Base-by-base conservation (phyloP, 2,329 filamentous ascomycete genomes). In the Cryphonectria radicalis region DNA sequence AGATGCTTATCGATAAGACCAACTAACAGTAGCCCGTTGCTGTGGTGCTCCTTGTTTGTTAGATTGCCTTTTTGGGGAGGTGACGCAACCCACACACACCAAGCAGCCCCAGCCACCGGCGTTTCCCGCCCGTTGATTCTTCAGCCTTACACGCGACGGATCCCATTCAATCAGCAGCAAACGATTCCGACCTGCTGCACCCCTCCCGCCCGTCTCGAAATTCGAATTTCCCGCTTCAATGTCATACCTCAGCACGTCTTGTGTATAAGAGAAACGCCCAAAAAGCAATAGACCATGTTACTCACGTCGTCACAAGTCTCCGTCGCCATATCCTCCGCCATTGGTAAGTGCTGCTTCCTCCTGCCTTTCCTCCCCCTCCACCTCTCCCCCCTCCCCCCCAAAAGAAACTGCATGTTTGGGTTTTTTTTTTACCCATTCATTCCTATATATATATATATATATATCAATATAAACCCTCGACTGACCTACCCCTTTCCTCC, bases 281-380 rank as follows among this genome's bases (percentile, higher is more conserved):
- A 22, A 35, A 64, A 73, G 68, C 63, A 53, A 25, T 2, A 19
- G 14, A 68, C 46, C 71, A 80, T 78, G 73, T 82, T 94, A 74
- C 87, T 94, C 76, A 90, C 90, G 8, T 90, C 90, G 22, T 86
- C 88, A 13, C 91, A 93, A 82, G 91, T 93, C 69, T 93, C 91
- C 53, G 83, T 93, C 72, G 84, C 91, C 72, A 82, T 91, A 71
- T 91, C 91, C 37, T 87, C 88, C 13, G 80, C 82, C 55, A 88
- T 93, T 73, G 85, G 92, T 93, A 86, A 72, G 85, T 50, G 19
- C 6, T 50, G 46, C 46, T 80, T 70, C 62, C 28, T 70, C 62
- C 28, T 28, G 28, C 28, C 1, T 28, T 13, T 55, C 60, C 19
- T 28, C 35, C 65, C 70, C 13, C 19, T 1, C 55, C n/a, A n/a